Evolutionary conservation across 352 stramenopile genomes (phyloP), one percentile per base, ranked within the genome.

Genomic region (Globisporangium polare): DNA sequence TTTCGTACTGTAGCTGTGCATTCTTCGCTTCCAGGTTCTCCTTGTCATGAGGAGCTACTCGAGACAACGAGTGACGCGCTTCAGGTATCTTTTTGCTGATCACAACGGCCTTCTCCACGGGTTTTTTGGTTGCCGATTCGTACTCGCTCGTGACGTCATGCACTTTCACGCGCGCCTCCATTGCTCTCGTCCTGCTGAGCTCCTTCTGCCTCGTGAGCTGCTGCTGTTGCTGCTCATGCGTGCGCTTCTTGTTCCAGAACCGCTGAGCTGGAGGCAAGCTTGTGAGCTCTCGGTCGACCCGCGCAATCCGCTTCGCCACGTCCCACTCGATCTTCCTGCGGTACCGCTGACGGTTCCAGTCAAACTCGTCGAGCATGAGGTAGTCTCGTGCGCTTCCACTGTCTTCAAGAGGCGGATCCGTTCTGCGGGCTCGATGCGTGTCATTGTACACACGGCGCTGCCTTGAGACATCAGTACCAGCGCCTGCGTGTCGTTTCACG

Each of bases 251-350:
- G 33, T 88, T 75, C 82, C 79, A 91, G 41, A 80, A 89, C 7
- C 82, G 71, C 39, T 88, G 71, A 2, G 58, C 58, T 26, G 64
- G 73, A 5, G 80, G 75, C 59, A 82, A 68, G 33, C 68, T 69
- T 53, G 69, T 69, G 67, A 90, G 63, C 53, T 90, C 80, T 13
- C 78, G 67, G 22, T 90, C 80, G 18, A 92, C 77, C 5, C 83
- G 78, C 2, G 83, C 83, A 46, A 90, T 90, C 6, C 83, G 74
- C 59, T 77, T 76, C 45, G 83, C 66, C 27, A 92, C 78, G 67
- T 92, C 83, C 83, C 80, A 92, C 53, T 89, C 78, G 53, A 92
- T 43, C 18, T 75, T 71, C 0, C 73, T 61, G 35, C 71, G 77
- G 57, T 74, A 72, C 4, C 72, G 62, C 58, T 68, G 70, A 35